These are phyloP conservation scores for Hypoxylon sp. DNA, from an alignment of 2,329 filamentous ascomycete species.

Conservation along the genomic window DNA sequence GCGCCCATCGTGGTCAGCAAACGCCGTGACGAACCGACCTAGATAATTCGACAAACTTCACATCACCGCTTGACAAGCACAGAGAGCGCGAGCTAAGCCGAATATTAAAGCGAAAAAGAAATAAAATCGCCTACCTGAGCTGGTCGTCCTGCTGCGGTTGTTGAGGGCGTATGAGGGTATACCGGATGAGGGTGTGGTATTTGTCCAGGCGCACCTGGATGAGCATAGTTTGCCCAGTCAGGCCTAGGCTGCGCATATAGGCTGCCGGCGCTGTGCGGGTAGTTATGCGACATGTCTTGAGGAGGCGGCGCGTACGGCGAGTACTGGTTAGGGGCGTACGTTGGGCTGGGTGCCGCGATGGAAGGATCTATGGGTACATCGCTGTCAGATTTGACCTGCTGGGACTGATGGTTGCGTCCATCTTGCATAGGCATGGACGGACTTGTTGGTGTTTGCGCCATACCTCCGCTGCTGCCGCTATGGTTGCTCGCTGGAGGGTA, in stretches of 20 bases:
- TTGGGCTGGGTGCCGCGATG: slow-evolving; percentile 92
- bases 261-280: slow-evolving; percentile 72
- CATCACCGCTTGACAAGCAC: not conserved
- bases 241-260: slow-evolving; percentile 80
- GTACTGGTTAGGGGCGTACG: slow-evolving; percentile 86
- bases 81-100: not conserved
- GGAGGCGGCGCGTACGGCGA: slow-evolving; percentile 87
- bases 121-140: slow-evolving; percentile 69
- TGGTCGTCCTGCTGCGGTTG: slow-evolving; percentile 68
- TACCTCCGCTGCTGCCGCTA: slow-evolving; percentile 83
- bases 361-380: slow-evolving; percentile 99
- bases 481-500: slow-evolving; percentile 84
- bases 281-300: slow-evolving; percentile 88
- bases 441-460: slow-evolving; percentile 98
- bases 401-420: slow-evolving; percentile 82
- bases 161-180: slow-evolving; percentile 69
- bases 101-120: not conserved
- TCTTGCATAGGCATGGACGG: slow-evolving; percentile 91
- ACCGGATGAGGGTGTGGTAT: slow-evolving; percentile 68
- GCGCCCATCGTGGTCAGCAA: slow-evolving; percentile 13
- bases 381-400: slow-evolving; percentile 91
- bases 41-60: not conserved
- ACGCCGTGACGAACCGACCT: not conserved
- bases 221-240: slow-evolving; percentile 80
- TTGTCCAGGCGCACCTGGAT: slow-evolving; percentile 60